These are phyloP conservation scores for Hanseniaspora singularis DNA, from an alignment of 805 yeast genomes.

Conservation along the genomic window DNA sequence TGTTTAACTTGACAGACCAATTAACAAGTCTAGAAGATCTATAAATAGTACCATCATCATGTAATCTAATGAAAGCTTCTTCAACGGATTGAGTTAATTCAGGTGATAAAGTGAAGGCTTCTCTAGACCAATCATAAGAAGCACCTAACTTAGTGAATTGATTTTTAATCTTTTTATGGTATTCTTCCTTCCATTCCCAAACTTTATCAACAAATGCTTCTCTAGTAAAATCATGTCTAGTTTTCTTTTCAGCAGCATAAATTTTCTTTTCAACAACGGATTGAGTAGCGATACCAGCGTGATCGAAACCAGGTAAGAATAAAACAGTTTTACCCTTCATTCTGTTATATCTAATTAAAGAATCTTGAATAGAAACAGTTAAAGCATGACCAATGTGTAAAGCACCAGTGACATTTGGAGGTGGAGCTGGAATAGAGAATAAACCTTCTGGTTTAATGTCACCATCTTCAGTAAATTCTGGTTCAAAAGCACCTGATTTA, in stretches of 20 bases:
- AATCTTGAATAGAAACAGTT: slow-evolving; percentile 87
- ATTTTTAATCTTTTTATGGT: slow-evolving; percentile 70
- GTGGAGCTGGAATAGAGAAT: slow-evolving; percentile 94
- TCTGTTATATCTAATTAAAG: slow-evolving; percentile 85
- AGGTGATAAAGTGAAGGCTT: slow-evolving; percentile 84
- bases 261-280: slow-evolving; percentile 94
- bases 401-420: slow-evolving; percentile 98
- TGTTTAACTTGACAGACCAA: slow-evolving; percentile 91
- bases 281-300: slow-evolving; percentile 98
- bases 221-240: slow-evolving; percentile 93
- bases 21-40: slow-evolving; percentile 87
- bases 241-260: slow-evolving; percentile 75
- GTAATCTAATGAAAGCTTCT: slow-evolving; percentile 82
- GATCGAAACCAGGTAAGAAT: slow-evolving; percentile 94
- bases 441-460: slow-evolving; percentile 66
- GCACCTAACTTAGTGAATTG: slow-evolving; percentile 88
- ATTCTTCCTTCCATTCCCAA: slow-evolving; percentile 97
- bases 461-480: slow-evolving; percentile 69
- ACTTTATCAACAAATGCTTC: slow-evolving; percentile 77
- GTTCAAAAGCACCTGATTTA: slow-evolving; percentile 74
- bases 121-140: slow-evolving; percentile 91
- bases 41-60: slow-evolving; percentile 90
- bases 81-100: slow-evolving; percentile 64
- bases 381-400: slow-evolving; percentile 97
- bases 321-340: slow-evolving; percentile 93